These are phyloP conservation scores for Eucalyptus dawsonii DNA, from an alignment of 345 rosid genomes.

Conservation along the genomic window DNA sequence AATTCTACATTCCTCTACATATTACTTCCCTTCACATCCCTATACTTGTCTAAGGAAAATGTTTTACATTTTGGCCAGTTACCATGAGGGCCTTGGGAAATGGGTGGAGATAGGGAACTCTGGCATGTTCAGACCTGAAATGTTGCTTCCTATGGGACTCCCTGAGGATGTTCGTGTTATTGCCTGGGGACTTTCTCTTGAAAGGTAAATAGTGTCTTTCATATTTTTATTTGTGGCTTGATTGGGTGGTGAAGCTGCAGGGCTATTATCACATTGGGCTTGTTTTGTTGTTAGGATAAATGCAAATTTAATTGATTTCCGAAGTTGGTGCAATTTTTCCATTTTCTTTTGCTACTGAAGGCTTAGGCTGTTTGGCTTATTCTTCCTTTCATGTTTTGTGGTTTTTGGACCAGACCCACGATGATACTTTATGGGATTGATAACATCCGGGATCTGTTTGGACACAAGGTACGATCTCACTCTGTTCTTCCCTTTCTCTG, in stretches of 20 bases:
- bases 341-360: background rate
- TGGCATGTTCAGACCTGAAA: slow-evolving; percentile 94
- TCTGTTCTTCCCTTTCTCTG: background rate
- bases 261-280: background rate
- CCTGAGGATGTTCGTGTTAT: slow-evolving; percentile 82
- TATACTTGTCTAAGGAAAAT: background rate
- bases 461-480: slow-evolving; percentile 63
- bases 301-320: background rate
- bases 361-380: background rate
- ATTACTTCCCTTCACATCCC: background rate
- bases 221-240: background rate
- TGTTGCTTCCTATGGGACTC: slow-evolving; percentile 91
- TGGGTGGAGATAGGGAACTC: slow-evolving; percentile 98
- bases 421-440: slow-evolving; percentile 73
- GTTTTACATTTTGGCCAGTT: slow-evolving; percentile 23
- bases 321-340: background rate
- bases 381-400: background rate
- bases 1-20: too few relatives aligned
- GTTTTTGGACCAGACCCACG: slow-evolving; percentile 53
- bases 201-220: slow-evolving; percentile 43
- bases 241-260: background rate
- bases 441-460: slow-evolving; percentile 89
- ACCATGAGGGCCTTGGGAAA: slow-evolving; percentile 67
- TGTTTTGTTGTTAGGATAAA: background rate
- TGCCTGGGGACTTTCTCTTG: slow-evolving; percentile 97